A percentile compares a stretch with the other conserved stretches of the same genome.
phyloP scores from a whole-genome alignment of 2,329 filamentous ascomycete species.

The Fusarium miscanthi region DNA sequence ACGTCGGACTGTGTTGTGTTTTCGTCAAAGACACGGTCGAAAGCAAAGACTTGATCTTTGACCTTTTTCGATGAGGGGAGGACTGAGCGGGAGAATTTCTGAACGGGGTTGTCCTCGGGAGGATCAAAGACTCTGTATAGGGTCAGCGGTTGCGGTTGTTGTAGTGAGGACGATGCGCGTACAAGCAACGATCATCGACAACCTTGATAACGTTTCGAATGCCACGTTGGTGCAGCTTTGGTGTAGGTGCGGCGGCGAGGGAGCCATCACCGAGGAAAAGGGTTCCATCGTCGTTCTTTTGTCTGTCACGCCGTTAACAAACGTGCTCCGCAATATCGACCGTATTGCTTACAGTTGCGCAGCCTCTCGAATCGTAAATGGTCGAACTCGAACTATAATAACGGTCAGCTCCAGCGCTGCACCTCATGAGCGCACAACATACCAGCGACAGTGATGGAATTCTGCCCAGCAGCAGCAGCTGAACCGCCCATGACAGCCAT shows the following conservation, averaged over 20 bases:
- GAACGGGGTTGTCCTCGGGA: conserved; percentile 92
- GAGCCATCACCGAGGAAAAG: conserved; percentile 97
- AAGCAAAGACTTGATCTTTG: conserved; percentile 97
- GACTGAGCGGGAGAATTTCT: conserved; percentile 85
- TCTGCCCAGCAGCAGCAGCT: conserved; percentile 49
- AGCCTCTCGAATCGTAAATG: conserved; percentile 89
- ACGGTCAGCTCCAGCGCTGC: conserved; percentile 43
- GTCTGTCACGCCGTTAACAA: conserved; percentile 52
- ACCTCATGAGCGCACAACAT: conserved; percentile 33
- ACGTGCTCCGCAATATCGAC: not conserved
- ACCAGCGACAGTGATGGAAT: conserved; percentile 71
- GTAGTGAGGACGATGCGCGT: conserved; percentile 53
- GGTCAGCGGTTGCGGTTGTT: conserved; percentile 30
- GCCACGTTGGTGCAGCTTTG: conserved; percentile 86
- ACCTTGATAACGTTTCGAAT: conserved; percentile 95
- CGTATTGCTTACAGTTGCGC: conserved; percentile 76
- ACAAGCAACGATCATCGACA: conserved; percentile 96
- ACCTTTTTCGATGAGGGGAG: conserved; percentile 88
- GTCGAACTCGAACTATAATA: conserved; percentile 71
- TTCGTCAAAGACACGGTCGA: conserved; percentile 97
- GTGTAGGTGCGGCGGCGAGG: conserved; percentile 84
- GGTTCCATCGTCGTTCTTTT: conserved; percentile 82
- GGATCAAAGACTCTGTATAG: conserved; percentile 87
- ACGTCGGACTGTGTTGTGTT: conserved; percentile 92
- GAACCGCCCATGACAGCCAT: conserved; percentile 41